Percentiles rank a stretch among this genome's conserved stretches.
Conservation (phyloP, 225 moss, liverwort and hornwort genomes). For the Physcomitrellopsis africana region DNA sequence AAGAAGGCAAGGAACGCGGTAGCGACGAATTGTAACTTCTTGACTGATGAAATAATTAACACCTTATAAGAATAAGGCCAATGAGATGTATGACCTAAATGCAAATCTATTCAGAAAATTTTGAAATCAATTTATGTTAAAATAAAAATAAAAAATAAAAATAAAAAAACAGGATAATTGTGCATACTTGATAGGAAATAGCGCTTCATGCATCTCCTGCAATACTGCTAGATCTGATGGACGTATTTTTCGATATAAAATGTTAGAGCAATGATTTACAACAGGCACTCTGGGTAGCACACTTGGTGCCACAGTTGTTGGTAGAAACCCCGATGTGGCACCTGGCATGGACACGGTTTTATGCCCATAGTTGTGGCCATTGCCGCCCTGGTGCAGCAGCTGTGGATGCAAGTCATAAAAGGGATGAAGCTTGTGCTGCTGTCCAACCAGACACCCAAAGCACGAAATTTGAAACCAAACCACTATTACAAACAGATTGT, state of each 20-base stretch:
- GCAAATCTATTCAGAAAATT: no score
- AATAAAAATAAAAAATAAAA: background rate
- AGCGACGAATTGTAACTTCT: no score
- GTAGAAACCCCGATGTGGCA: conserved; percentile 43
- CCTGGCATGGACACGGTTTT: conserved; percentile 43
- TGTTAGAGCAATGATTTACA: conserved; percentile 63
- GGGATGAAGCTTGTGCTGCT: conserved; percentile 65
- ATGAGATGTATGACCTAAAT: no score
- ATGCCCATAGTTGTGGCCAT: conserved; percentile 43
- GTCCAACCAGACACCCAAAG: conserved; percentile 42
- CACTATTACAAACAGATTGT: conserved; percentile 11
- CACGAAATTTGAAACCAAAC: background rate
- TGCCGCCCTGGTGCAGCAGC: conserved; percentile 55
- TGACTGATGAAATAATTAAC: background rate
- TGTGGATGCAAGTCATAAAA: conserved; percentile 59
- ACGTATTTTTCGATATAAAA: conserved; percentile 78
- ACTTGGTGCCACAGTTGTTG: conserved; percentile 40
- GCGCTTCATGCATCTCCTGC: conserved; percentile 78
- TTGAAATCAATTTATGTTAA: no score
- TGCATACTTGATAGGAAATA: conserved; percentile 91
- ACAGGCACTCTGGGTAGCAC: conserved; percentile 62
- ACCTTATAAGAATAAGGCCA: background rate
- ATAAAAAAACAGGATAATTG: background rate
- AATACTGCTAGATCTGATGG: conserved; percentile 81
- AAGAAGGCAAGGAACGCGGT: no score